Conservation (phyloP, 2,329 filamentous ascomycete species). For the Sclerotinia borealis region DNA sequence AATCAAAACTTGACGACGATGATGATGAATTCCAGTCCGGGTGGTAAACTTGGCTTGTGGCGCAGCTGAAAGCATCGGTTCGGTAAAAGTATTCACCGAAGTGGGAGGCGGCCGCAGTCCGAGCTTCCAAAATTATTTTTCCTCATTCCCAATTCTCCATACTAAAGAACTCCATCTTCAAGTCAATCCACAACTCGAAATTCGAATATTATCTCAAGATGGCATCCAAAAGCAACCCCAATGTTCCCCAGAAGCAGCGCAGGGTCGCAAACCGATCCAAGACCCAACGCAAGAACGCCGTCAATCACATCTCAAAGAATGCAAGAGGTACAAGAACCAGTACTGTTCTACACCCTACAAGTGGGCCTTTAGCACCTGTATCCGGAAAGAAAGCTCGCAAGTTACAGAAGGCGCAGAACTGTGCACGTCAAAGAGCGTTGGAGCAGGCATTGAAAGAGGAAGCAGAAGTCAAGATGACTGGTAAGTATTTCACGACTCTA, state of each 20-base stretch:
- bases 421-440: conserved; percentile 30
- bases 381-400: conserved; percentile 33
- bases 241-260: conserved; percentile 32
- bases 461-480: conserved; percentile 32
- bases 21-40: conserved; percentile 7
- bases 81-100: conserved; percentile 3
- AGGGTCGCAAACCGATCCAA: conserved; percentile 29
- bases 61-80: conserved; percentile 9
- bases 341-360: conserved; percentile 30
- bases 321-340: conserved; percentile 29
- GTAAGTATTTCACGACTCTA: conserved; percentile 15
- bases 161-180: not conserved
- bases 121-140: conserved; percentile 9
- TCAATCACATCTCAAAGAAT: conserved; percentile 29
- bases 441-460: conserved; percentile 30
- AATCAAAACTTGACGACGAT: conserved; percentile 1
- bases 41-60: conserved; percentile 11
- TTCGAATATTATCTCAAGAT: conserved; percentile 18
- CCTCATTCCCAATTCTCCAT: not conserved
- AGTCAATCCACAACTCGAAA: not conserved
- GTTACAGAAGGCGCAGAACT: conserved; percentile 30
- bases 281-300: conserved; percentile 29
- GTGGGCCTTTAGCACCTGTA: conserved; percentile 29
- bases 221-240: conserved; percentile 33
- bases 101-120: not conserved